Evolutionary conservation across 148 eudicot species (phyloP).

Genomic region (Pouteria glomerata): DNA sequence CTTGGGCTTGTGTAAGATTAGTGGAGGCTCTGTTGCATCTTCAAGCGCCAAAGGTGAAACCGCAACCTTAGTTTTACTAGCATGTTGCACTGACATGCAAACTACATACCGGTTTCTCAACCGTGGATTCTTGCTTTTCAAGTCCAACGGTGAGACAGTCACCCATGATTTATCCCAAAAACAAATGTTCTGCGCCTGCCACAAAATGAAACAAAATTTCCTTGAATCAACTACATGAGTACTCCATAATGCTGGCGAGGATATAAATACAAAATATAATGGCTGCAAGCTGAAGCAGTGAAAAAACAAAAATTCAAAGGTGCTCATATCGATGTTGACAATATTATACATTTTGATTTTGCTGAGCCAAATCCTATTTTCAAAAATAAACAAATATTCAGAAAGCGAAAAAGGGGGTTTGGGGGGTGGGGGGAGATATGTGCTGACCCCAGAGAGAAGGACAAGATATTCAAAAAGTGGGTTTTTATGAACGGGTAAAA

Average conservation of each 20-base stretch:
- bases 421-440: too few relatives aligned
- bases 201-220: slow-evolving; percentile 18
- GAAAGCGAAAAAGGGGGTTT: too few relatives aligned
- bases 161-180: slow-evolving; percentile 53
- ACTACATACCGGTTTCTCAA: slow-evolving; percentile 39
- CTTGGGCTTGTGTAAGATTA: slow-evolving; percentile 71
- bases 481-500: too few relatives aligned
- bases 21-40: slow-evolving; percentile 69
- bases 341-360: not conserved
- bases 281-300: not conserved
- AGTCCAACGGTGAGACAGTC: slow-evolving; percentile 24
- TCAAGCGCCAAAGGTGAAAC: slow-evolving; percentile 70
- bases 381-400: too few relatives aligned
- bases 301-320: not conserved
- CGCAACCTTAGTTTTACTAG: slow-evolving; percentile 50
- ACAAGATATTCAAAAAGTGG: too few relatives aligned
- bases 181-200: slow-evolving; percentile 43
- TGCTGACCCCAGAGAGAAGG: too few relatives aligned
- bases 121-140: slow-evolving; percentile 31
- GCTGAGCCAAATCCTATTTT: too few relatives aligned
- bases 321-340: not conserved
- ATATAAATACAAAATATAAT: too few relatives aligned
- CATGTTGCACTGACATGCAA: slow-evolving; percentile 83
- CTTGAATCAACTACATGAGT: slow-evolving; percentile 6
- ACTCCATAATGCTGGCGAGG: not conserved